A percentile compares a stretch with the other conserved stretches of the same genome.
Conservation (phyloP, 208 protist genomes). For the Phytomonas francai region DNA sequence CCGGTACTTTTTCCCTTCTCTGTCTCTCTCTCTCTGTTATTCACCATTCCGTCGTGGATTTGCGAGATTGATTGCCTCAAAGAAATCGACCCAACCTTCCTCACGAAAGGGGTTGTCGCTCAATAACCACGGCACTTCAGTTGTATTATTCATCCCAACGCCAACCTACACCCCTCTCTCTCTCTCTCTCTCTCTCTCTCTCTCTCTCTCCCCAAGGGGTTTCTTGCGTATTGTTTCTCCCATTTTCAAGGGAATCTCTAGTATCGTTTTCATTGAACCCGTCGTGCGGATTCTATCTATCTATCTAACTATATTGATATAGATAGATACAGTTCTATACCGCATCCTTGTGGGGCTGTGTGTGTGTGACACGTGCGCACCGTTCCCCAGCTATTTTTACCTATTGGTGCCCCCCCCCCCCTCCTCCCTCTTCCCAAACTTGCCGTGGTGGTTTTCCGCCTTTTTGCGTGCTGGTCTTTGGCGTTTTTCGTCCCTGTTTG, state of each 20-base stretch:
- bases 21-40: background rate
- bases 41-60: background rate
- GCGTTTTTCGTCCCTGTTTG: background rate
- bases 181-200: no score
- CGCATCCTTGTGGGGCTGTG: no score
- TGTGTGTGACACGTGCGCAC: no score
- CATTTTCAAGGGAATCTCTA: background rate
- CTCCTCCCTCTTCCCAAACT: background rate
- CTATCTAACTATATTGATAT: no score
- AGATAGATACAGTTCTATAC: no score
- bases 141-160: background rate
- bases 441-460: conserved; percentile 6
- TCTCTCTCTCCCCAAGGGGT: background rate
- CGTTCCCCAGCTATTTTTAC: no score
- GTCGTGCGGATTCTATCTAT: background rate
- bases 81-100: background rate
- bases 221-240: background rate
- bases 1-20: no score
- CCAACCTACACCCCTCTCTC: no score
- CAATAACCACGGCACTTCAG: background rate
- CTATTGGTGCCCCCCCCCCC: background rate
- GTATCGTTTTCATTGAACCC: background rate
- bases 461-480: background rate
- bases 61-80: background rate
- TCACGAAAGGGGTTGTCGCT: background rate